Conservation (phyloP, 495 filamentous ascomycete species). For the Trichocladium uniseriatum region DNA sequence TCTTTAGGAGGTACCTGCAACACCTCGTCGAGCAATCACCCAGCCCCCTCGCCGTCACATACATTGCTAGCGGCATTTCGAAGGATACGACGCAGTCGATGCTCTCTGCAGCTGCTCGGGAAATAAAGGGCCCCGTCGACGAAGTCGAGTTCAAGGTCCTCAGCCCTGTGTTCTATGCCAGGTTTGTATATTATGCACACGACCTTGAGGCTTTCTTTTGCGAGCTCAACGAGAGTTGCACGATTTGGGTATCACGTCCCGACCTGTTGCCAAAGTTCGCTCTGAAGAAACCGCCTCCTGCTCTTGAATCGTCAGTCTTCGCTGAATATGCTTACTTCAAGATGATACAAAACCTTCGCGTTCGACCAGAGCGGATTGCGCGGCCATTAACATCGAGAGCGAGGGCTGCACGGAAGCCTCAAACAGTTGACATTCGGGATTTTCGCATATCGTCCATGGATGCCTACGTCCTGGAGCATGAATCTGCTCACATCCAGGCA, state of each 20-base stretch:
- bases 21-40: conserved; percentile 35
- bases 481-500: conserved; percentile 12
- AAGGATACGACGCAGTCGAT: conserved; percentile 1
- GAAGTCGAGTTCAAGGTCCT: conserved; percentile 43
- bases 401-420: background rate
- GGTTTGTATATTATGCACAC: conserved; percentile 45
- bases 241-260: conserved; percentile 41
- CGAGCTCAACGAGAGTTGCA: conserved; percentile 43
- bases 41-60: conserved; percentile 37
- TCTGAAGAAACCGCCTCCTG: conserved; percentile 24
- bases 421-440: background rate
- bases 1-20: conserved; percentile 45
- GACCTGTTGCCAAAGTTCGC: conserved; percentile 36
- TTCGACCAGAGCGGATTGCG: conserved; percentile 26
- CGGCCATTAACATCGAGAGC: conserved; percentile 27
- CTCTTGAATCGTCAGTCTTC: conserved; percentile 18
- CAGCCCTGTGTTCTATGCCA: conserved; percentile 52
- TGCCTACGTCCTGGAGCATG: conserved; percentile 29
- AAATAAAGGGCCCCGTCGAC: background rate
- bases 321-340: conserved; percentile 29
- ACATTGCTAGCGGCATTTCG: conserved; percentile 40
- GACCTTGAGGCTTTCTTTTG: conserved; percentile 42
- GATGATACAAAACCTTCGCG: conserved; percentile 30
- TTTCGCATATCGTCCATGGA: conserved; percentile 38
- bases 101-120: background rate